These are phyloP conservation scores for Cornus suecica DNA, from an alignment of 148 eudicot genomes.

Conservation along the genomic window DNA sequence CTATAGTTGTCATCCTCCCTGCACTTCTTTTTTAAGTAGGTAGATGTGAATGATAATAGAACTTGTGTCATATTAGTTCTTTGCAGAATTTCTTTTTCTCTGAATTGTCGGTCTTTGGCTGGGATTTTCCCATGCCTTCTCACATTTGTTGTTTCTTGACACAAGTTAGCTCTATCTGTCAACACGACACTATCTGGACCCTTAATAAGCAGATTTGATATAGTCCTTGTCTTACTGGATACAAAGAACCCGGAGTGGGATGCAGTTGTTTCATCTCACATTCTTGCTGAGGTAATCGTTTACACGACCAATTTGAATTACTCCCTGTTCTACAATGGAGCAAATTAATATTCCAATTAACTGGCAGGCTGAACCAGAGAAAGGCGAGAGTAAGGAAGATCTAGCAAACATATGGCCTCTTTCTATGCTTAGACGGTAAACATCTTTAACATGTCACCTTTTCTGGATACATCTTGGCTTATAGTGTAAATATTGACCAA, in stretches of 20 bases:
- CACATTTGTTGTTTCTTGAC: conserved; percentile 19
- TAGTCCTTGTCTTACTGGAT: conserved; percentile 86
- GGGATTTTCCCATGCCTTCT: neutral
- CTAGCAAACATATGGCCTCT: conserved; percentile 64
- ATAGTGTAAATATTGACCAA: neutral
- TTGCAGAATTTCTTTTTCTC: neutral
- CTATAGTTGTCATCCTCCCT: neutral
- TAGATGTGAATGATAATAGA: neutral
- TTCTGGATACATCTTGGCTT: neutral
- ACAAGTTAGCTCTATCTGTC: conserved; percentile 64
- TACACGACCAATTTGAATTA: neutral
- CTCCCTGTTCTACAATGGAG: conserved; percentile 11
- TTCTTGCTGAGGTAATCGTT: conserved; percentile 58
- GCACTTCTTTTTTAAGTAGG: neutral
- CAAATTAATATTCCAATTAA: neutral
- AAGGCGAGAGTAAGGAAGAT: conserved; percentile 49
- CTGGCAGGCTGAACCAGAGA: conserved; percentile 40
- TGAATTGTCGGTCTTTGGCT: neutral
- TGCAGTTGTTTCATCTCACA: conserved; percentile 93
- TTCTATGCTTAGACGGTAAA: conserved; percentile 67
- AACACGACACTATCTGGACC: conserved; percentile 97
- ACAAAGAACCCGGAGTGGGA: conserved; percentile 98
- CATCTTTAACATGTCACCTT: neutral
- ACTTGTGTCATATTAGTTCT: neutral
- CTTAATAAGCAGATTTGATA: conserved; percentile 89